A percentile compares a stretch with the other conserved stretches of the same genome.
Evolutionary conservation across 2,329 filamentous ascomycete species (phyloP).

Genomic region (Colletotrichum sp.): DNA sequence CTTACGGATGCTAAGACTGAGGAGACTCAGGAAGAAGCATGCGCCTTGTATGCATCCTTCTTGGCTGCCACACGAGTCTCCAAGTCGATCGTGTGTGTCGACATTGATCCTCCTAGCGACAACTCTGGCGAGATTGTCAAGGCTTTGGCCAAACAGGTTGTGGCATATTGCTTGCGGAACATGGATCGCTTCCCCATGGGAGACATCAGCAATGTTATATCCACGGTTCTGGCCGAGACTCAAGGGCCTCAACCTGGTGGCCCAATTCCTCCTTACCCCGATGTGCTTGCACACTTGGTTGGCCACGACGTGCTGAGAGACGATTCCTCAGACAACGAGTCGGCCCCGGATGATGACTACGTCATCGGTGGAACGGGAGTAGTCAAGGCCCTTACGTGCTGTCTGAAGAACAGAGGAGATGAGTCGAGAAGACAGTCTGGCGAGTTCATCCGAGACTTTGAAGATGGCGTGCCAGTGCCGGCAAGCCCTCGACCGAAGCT

Average conservation of each 20-base stretch:
- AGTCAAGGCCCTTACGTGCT: conserved; percentile 91
- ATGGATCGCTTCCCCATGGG: conserved; percentile 79
- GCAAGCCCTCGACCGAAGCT: conserved; percentile 34
- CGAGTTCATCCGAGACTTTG: conserved; percentile 58
- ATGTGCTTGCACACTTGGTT: conserved; percentile 86
- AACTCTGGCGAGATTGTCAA: conserved; percentile 91
- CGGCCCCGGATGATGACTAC: conserved; percentile 89
- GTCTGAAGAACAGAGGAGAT: conserved; percentile 79
- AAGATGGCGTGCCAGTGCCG: conserved; percentile 53
- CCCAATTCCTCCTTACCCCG: conserved; percentile 63
- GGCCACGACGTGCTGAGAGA: conserved; percentile 66
- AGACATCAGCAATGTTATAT: conserved; percentile 52
- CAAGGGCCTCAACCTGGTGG: conserved; percentile 22
- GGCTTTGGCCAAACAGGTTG: conserved; percentile 90
- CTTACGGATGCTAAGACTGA: conserved; percentile 80
- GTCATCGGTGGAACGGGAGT: conserved; percentile 95
- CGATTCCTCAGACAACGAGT: conserved; percentile 64
- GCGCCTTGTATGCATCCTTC: conserved; percentile 89
- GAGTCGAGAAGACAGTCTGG: conserved; percentile 61
- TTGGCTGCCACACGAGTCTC: conserved; percentile 88
- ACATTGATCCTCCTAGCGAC: conserved; percentile 84
- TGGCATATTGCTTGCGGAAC: conserved; percentile 91
- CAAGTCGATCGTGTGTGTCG: conserved; percentile 82
- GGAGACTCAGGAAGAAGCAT: conserved; percentile 87
- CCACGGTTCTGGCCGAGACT: conserved; percentile 47